Base-by-base conservation (phyloP, 352 stramenopile species). In the Stephanocyclus meneghinianus region DNA sequence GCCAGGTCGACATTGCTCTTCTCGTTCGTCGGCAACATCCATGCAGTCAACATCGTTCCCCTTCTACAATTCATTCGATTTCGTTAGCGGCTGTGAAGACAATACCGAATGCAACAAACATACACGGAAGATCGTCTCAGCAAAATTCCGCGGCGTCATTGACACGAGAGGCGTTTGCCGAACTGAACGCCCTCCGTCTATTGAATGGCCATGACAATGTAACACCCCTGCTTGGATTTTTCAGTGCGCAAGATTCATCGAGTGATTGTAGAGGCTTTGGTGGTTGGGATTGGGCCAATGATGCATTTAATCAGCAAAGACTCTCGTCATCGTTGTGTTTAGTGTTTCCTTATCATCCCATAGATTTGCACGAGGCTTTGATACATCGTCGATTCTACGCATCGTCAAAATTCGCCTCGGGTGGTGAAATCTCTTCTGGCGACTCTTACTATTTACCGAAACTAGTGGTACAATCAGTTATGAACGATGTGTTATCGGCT, bases 331-430 rank as follows among this genome's bases (percentile, higher is more conserved):
- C 74, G 4, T 50, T 91, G 64, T 82, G 69, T 26, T 70, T 91
- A 10, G 81, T 78, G 29, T 90, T 91, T 80, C 61, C 72, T n/a
- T 91, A 91, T 74, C 73, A 74, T 69, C 84, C 87, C 7, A 76
- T 88, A 21, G 87, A 92, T 71, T 61, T 92, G 37, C 18, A 74
- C 30, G 65, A 82, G 40, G 50, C 76, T 10, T 60, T 91, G 68
- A 74, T 85, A 65, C 80, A 78, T 66, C 72, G 78, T 78, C 55
- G 76, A 68, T 73, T 74, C 29, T 61, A 71, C 42, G 18, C 61
- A 37, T 69, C 61, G 1, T 40, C 11, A 26, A 37, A 21, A 6
- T 21, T 30, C 40, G 15, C 21, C 16, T 42, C 55, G 15, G 21
- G 2, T 63, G 11, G 9, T 8, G 26, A 42, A 45, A 18, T 45